Base-by-base conservation (phyloP, 2,329 filamentous ascomycete genomes). In the Dactylellina drechsleri region DNA sequence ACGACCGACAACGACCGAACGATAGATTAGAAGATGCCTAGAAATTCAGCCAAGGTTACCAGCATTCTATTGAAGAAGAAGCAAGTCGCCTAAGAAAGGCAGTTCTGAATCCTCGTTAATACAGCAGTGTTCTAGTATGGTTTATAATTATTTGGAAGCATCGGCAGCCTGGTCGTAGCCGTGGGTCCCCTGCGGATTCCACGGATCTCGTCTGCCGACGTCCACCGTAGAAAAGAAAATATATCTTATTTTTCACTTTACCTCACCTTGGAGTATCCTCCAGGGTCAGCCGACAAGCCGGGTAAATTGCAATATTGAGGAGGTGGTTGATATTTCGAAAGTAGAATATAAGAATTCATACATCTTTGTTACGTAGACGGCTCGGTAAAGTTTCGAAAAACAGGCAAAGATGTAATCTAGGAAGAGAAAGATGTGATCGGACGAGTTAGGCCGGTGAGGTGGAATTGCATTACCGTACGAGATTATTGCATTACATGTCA, bases 61-160 rank as follows among this genome's bases (percentile, higher is more conserved):
- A 36, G 31, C 10, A 36, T 36, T 7, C 31, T 36, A 8, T 57
- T 57, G 49, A 49, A 62, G 40, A 43, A 47, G 40, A 52, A 41
- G 49, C 50, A 40, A 40, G 53, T 70, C 53, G 31, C 65, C 65
- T 49, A 18, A 70, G 66, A 70, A 70, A 16, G 57, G 66, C 66
- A 70, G 66, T 57, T 70, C 20, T 40, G 50, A 20, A 20, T 13
- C 50, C 50, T 52, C 50, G 50, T 60, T 61, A 12, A 23, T 36
- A 36, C 31, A 10, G 6, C 6, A 36, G 31, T 36, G 31, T 36
- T 36, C 31, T 36, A 36, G 31, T 36, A 36, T 36, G 31, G 31
- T 36, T 36, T 36, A 36, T 36, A 36, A 36, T 36, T 36, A 36
- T 36, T 36, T 36, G 31, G 31, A 36, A 36, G 31, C 31, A 36